Percentiles rank a stretch among this genome's conserved stretches.
phyloP scores from a whole-genome alignment of 2,329 filamentous ascomycete species.

The Aspergillus sojae region DNA sequence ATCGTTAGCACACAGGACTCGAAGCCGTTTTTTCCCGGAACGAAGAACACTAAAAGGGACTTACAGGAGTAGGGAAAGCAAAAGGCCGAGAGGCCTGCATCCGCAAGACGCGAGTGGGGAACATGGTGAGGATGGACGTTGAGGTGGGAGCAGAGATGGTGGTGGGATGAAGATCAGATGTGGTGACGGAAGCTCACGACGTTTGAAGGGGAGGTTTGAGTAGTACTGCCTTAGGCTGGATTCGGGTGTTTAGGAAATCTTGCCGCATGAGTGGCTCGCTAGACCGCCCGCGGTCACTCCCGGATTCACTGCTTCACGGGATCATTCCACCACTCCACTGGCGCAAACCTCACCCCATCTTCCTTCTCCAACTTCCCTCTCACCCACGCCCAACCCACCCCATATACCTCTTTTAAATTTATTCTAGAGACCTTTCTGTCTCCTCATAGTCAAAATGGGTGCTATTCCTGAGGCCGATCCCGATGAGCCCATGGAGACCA shows the following conservation, averaged over 20 bases:
- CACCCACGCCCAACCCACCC: constrained; percentile 21
- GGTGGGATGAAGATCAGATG: constrained; percentile 23
- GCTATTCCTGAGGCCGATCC: constrained; percentile 64
- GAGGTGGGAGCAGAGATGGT: constrained; percentile 19
- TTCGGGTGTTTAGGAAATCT: constrained; percentile 41
- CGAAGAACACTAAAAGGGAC: constrained; percentile 37
- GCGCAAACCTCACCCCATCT: constrained; percentile 34
- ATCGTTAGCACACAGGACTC: constrained; percentile 44
- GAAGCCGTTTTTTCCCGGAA: constrained; percentile 24
- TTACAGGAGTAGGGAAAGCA: constrained; percentile 69
- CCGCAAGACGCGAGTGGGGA: constrained; percentile 65
- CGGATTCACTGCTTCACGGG: constrained; percentile 40
- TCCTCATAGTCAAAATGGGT: constrained; percentile 71
- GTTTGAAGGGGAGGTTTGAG: constrained; percentile 23
- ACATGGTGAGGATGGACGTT: constrained; percentile 57
- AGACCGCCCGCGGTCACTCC: constrained; percentile 41
- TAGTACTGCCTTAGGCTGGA: constrained; percentile 22
- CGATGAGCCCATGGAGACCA: constrained; percentile 84
- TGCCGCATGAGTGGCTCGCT: constrained; percentile 40
- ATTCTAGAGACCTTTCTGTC: constrained; percentile 20
- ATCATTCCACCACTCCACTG: constrained; percentile 30
- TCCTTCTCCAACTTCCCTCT: constrained; percentile 27
- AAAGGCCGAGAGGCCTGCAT: constrained; percentile 57
- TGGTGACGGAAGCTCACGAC: constrained; percentile 26
- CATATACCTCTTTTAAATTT: constrained; percentile 6